These are phyloP conservation scores for Kwoniella europaea DNA, from an alignment of 768 basidiomycete genomes.

Conservation along the genomic window DNA sequence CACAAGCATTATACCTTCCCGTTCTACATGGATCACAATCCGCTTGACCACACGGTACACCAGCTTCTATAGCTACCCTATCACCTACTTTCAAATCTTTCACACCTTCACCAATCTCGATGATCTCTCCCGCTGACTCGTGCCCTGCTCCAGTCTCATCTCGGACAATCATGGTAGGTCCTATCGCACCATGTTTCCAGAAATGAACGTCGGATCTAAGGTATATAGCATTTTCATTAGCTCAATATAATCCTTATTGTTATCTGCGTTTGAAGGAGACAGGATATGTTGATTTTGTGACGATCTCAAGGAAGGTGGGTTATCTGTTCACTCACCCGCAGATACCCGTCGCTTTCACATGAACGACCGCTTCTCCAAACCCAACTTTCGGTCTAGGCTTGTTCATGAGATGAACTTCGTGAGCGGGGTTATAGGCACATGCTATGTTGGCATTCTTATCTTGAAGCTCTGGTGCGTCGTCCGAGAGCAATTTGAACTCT, in stretches of 20 bases:
- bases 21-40: slow-evolving; percentile 58
- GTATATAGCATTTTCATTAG: not conserved
- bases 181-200: slow-evolving; percentile 59
- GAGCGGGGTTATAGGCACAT: slow-evolving; percentile 26
- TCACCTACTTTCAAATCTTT: slow-evolving; percentile 57
- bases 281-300: no score
- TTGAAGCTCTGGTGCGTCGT: slow-evolving; percentile 31
- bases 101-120: slow-evolving; percentile 58
- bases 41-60: slow-evolving; percentile 53
- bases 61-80: slow-evolving; percentile 57
- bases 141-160: slow-evolving; percentile 57
- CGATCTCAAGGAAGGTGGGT: no score
- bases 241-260: not conserved
- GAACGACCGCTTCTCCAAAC: slow-evolving; percentile 53
- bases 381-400: slow-evolving; percentile 56
- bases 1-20: slow-evolving; percentile 60
- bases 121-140: slow-evolving; percentile 59
- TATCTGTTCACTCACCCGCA: slow-evolving; percentile 54
- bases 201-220: slow-evolving; percentile 57
- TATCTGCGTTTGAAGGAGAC: not conserved
- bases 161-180: slow-evolving; percentile 57
- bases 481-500: slow-evolving; percentile 54
- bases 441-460: slow-evolving; percentile 54
- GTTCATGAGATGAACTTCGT: slow-evolving; percentile 45
- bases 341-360: slow-evolving; percentile 59